Conservation (phyloP, 192 early-diverging fungal genomes). For the Coemansia sp. region DNA sequence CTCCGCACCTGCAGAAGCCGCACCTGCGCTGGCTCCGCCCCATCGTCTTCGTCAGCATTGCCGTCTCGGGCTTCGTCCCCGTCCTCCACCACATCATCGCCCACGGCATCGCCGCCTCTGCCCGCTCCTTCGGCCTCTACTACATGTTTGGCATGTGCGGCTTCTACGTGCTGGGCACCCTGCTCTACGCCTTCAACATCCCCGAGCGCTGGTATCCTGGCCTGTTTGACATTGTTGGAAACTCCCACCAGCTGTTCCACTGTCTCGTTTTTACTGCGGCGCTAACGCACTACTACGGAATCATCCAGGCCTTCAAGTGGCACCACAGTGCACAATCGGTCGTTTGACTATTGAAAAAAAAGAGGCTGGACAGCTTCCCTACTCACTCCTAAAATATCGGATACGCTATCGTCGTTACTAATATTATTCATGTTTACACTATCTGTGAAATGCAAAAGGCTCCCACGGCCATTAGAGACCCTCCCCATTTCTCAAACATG, state of each 20-base stretch:
- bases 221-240: constrained; percentile 76
- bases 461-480: no score
- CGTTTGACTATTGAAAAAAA: neutral
- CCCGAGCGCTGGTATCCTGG: constrained; percentile 89
- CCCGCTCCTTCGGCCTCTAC: constrained; percentile 62
- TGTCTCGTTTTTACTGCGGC: constrained; percentile 77
- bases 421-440: no score
- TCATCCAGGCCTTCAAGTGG: constrained; percentile 61
- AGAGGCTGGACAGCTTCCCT: neutral
- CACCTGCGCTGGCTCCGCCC: constrained; percentile 80
- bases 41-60: constrained; percentile 74
- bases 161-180: constrained; percentile 77
- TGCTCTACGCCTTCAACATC: constrained; percentile 80
- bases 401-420: no score
- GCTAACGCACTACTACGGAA: constrained; percentile 73
- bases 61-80: constrained; percentile 73
- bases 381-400: no score
- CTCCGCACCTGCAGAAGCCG: constrained; percentile 68
- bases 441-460: no score
- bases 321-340: constrained; percentile 51
- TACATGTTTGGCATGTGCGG: constrained; percentile 70
- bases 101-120: constrained; percentile 65
- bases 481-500: no score
- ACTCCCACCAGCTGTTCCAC: constrained; percentile 96
- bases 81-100: constrained; percentile 66